Conservation (phyloP, 2,329 filamentous ascomycete species). For the Phaeosphaeriaceae sp. region DNA sequence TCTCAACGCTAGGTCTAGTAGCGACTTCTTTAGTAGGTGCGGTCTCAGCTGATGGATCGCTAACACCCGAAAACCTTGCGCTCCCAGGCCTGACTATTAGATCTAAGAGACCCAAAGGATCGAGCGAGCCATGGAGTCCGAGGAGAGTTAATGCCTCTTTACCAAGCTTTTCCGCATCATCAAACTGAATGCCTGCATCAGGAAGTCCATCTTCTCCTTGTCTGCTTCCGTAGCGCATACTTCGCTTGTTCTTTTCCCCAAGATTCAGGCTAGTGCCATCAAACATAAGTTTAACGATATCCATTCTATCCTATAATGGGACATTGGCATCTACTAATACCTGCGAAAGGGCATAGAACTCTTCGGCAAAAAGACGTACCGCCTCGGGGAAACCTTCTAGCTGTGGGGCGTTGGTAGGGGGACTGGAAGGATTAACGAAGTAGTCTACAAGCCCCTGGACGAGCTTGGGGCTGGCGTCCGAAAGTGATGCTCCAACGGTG, state of each 20-base stretch:
- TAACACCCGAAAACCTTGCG: no score
- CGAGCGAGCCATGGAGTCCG: constrained; percentile 1
- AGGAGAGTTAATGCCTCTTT: not conserved
- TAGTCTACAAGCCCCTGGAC: not conserved
- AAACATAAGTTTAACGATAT: constrained; percentile 3
- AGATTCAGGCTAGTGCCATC: not conserved
- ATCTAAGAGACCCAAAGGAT: constrained; percentile 1
- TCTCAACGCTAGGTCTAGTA: no score
- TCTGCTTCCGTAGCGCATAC: constrained; percentile 6
- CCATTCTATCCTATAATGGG: not conserved
- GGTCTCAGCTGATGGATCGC: no score
- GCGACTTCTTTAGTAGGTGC: no score
- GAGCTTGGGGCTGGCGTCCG: not conserved
- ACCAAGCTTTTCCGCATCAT: constrained; percentile 3
- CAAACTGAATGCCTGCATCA: constrained; percentile 3
- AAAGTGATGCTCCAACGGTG: not conserved
- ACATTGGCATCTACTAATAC: constrained; percentile 1
- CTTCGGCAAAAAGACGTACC: constrained; percentile 4
- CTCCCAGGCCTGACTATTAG: not conserved
- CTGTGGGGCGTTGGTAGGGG: not conserved
- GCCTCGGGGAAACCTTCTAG: not conserved
- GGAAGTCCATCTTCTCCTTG: not conserved
- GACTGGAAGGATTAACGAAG: not conserved
- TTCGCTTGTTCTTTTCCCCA: not conserved
- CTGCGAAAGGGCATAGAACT: constrained; percentile 1